Conservation (phyloP, 2,329 filamentous ascomycete species). For the Fusarium sororula region DNA sequence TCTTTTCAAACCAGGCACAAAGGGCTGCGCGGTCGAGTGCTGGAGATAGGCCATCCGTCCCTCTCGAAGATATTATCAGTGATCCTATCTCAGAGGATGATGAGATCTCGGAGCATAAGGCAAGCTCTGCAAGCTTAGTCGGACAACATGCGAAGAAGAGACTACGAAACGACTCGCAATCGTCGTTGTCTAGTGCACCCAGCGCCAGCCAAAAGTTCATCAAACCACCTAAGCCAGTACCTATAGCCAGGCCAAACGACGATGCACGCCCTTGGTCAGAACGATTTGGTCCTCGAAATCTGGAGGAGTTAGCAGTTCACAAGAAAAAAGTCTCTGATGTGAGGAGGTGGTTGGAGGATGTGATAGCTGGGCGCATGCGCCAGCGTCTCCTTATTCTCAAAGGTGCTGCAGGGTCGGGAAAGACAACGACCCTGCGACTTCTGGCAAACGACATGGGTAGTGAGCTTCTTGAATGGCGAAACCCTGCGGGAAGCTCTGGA, state of each 20-base stretch:
- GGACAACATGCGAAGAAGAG: constrained; percentile 65
- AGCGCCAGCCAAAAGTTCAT: constrained; percentile 63
- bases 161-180: constrained; percentile 50
- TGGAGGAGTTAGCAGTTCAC: constrained; percentile 91
- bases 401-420: constrained; percentile 89
- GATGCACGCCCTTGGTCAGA: constrained; percentile 87
- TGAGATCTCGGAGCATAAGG: constrained; percentile 61
- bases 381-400: constrained; percentile 86
- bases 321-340: constrained; percentile 94
- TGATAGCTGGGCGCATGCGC: constrained; percentile 69
- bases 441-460: constrained; percentile 81
- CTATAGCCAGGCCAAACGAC: constrained; percentile 49
- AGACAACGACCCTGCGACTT: constrained; percentile 85
- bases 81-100: constrained; percentile 70
- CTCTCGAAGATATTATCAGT: constrained; percentile 61
- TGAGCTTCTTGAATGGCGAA: constrained; percentile 89
- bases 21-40: constrained; percentile 50
- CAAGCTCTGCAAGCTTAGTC: constrained; percentile 63
- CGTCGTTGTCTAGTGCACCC: constrained; percentile 32
- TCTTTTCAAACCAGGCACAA: constrained; percentile 71
- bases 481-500: constrained; percentile 71
- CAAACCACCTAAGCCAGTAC: constrained; percentile 50
- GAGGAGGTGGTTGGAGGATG: constrained; percentile 80
- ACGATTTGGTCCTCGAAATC: constrained; percentile 75
- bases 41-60: constrained; percentile 42